phyloP scores from a whole-genome alignment of 2,329 filamentous ascomycete species.

The Microsporum ferrugineum region DNA sequence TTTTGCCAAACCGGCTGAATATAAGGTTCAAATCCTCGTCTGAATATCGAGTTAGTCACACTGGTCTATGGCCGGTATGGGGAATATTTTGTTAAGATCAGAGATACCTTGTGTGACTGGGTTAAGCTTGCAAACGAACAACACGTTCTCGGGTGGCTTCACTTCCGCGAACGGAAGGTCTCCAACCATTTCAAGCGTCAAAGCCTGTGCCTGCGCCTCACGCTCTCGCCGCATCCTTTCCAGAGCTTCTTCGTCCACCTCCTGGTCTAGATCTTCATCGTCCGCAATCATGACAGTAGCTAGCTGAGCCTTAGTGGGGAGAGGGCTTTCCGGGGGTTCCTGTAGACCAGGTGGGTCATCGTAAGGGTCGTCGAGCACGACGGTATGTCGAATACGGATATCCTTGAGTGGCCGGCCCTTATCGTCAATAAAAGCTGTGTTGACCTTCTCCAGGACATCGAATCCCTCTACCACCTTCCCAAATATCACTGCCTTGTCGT shows the following conservation, averaged over 20 bases:
- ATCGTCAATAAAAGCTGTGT: slow-evolving; percentile 75
- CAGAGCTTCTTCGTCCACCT: slow-evolving; percentile 66
- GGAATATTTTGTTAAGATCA: neutral
- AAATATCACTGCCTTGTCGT: slow-evolving; percentile 90
- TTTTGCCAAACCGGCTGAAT: slow-evolving; percentile 91
- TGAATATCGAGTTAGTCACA: slow-evolving; percentile 19
- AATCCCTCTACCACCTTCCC: slow-evolving; percentile 94
- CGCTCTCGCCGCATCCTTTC: slow-evolving; percentile 74
- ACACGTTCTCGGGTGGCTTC: slow-evolving; percentile 88
- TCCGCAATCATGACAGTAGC: slow-evolving; percentile 86
- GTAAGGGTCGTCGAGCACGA: slow-evolving; percentile 84
- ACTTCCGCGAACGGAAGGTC: slow-evolving; percentile 96
- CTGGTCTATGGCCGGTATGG: neutral
- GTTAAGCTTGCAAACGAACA: slow-evolving; percentile 98
- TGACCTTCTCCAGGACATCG: slow-evolving; percentile 86
- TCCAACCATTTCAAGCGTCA: slow-evolving; percentile 95
- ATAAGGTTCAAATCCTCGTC: slow-evolving; percentile 92
- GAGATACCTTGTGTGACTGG: slow-evolving; percentile 65
- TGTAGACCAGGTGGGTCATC: slow-evolving; percentile 66
- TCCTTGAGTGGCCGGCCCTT: slow-evolving; percentile 81
- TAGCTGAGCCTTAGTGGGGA: slow-evolving; percentile 72
- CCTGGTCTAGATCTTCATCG: slow-evolving; percentile 67
- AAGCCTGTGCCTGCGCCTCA: slow-evolving; percentile 82
- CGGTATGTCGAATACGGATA: slow-evolving; percentile 86
- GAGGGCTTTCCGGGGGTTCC: slow-evolving; percentile 67